Conservation (phyloP, 768 basidiomycete genomes). For the Pleurotus pulmonarius region DNA sequence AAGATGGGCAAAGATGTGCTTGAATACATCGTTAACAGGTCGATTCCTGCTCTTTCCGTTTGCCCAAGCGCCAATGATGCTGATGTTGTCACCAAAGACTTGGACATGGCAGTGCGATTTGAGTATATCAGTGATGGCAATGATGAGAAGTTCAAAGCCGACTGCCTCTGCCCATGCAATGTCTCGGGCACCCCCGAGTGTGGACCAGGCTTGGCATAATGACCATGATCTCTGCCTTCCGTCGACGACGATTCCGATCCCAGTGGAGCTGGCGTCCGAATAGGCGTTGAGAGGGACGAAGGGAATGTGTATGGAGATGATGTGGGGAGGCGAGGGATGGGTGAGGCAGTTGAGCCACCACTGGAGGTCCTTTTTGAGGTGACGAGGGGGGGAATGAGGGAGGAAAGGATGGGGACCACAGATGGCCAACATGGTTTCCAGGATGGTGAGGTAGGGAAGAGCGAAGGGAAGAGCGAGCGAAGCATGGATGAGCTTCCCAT, state of each 20-base stretch:
- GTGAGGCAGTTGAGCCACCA: slow-evolving; percentile 31
- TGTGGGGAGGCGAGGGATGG: not conserved
- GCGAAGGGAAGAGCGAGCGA: slow-evolving; percentile 22
- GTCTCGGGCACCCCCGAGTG: slow-evolving; percentile 24
- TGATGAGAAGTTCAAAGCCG: slow-evolving; percentile 36
- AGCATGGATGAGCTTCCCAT: slow-evolving; percentile 36
- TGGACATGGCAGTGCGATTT: slow-evolving; percentile 10
- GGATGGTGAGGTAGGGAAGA: slow-evolving; percentile 33
- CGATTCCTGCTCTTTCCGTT: slow-evolving; percentile 29
- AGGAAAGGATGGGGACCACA: slow-evolving; percentile 26
- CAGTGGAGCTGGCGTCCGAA: slow-evolving; percentile 37
- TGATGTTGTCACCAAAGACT: slow-evolving; percentile 34
- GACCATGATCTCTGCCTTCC: slow-evolving; percentile 27
- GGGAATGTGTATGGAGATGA: slow-evolving; percentile 21
- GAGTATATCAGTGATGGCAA: slow-evolving; percentile 8
- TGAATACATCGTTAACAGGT: slow-evolving; percentile 25
- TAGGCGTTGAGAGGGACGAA: slow-evolving; percentile 28
- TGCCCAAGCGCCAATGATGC: slow-evolving; percentile 40
- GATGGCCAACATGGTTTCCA: slow-evolving; percentile 31
- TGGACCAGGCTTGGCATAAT: slow-evolving; percentile 26
- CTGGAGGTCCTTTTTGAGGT: slow-evolving; percentile 18
- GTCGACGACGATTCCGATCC: slow-evolving; percentile 30
- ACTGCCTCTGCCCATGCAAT: slow-evolving; percentile 47
- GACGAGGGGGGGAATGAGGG: slow-evolving; percentile 16
- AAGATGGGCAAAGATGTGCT: slow-evolving; percentile 13